phyloP scores from a whole-genome alignment of 2,329 filamentous ascomycete species.

The Talaromyces sp. region DNA sequence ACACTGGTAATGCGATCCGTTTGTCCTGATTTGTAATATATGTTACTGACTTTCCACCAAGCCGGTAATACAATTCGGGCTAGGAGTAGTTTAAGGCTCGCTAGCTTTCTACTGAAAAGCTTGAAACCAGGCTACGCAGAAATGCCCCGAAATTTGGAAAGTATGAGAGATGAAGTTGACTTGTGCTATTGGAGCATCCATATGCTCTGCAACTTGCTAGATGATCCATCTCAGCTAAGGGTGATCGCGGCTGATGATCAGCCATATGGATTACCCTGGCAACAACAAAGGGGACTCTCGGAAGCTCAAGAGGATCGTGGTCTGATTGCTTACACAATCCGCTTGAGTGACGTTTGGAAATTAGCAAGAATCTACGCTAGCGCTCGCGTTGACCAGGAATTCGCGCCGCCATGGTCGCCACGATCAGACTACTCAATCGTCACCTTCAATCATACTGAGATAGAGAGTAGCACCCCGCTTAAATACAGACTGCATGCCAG shows the following conservation, averaged over 20 bases:
- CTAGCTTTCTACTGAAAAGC: neutral
- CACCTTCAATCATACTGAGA: slow-evolving; percentile 48
- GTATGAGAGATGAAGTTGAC: slow-evolving; percentile 33
- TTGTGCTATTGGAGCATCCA: slow-evolving; percentile 44
- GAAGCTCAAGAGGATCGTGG: neutral
- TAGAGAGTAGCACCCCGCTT: slow-evolving; percentile 51
- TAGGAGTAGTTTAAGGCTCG: neutral
- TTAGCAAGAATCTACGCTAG: slow-evolving; percentile 1
- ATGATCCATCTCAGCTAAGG: slow-evolving; percentile 45
- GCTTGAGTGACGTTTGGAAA: slow-evolving; percentile 48
- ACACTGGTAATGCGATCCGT: slow-evolving; percentile 31
- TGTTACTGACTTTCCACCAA: neutral
- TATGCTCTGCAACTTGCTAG: slow-evolving; percentile 44
- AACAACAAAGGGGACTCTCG: neutral
- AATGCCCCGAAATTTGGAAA: neutral
- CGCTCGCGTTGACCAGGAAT: slow-evolving; percentile 41
- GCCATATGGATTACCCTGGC: neutral
- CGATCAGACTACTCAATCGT: slow-evolving; percentile 53
- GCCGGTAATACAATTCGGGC: neutral
- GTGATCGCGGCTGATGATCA: neutral
- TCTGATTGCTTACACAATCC: slow-evolving; percentile 35
- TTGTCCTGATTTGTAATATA: neutral
- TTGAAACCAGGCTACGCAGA: neutral
- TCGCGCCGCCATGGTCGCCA: slow-evolving; percentile 47
- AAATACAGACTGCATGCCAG: slow-evolving; percentile 50